Percentiles rank a stretch among this genome's conserved stretches.
These are phyloP conservation scores for Cryphonectria radicalis DNA, from an alignment of 2,329 filamentous ascomycete genomes.

Conservation along the genomic window DNA sequence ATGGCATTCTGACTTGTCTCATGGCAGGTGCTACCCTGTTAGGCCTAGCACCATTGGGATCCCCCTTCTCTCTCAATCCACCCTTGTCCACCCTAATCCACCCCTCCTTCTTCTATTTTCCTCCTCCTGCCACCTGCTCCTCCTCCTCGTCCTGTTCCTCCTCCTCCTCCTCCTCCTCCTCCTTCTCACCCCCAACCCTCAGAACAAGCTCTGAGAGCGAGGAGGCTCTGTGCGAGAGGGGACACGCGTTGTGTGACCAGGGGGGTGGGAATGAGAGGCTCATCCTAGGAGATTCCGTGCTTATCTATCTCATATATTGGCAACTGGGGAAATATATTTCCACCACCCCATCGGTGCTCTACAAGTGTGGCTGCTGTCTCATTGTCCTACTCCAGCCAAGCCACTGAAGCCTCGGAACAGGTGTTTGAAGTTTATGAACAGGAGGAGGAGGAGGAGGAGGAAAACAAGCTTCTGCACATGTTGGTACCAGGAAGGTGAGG, in stretches of 20 bases:
- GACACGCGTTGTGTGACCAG: conserved; percentile 10
- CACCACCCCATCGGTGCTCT: neutral
- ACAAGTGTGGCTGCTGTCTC: neutral
- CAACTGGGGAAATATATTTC: neutral
- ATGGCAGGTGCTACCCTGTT: neutral
- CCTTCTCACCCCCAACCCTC: neutral
- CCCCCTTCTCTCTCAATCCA: neutral
- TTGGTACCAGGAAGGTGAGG: neutral
- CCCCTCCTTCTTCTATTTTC: neutral
- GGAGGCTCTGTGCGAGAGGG: neutral
- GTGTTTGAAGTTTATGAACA: neutral
- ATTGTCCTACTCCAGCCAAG: neutral
- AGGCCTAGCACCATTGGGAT: neutral
- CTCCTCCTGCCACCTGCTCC: neutral
- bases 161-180: neutral
- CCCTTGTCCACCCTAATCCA: neutral
- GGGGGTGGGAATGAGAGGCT: conserved; percentile 3
- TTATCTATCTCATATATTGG: neutral
- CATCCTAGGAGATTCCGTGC: neutral
- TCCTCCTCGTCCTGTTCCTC: no score
- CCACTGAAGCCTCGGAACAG: neutral
- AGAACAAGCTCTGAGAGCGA: neutral
- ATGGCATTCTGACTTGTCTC: conserved; percentile 6
- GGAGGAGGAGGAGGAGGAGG: neutral
- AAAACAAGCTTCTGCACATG: conserved; percentile 1